These are phyloP conservation scores for Cadophora gregata DNA, from an alignment of 2,329 filamentous ascomycete genomes.

Conservation along the genomic window DNA sequence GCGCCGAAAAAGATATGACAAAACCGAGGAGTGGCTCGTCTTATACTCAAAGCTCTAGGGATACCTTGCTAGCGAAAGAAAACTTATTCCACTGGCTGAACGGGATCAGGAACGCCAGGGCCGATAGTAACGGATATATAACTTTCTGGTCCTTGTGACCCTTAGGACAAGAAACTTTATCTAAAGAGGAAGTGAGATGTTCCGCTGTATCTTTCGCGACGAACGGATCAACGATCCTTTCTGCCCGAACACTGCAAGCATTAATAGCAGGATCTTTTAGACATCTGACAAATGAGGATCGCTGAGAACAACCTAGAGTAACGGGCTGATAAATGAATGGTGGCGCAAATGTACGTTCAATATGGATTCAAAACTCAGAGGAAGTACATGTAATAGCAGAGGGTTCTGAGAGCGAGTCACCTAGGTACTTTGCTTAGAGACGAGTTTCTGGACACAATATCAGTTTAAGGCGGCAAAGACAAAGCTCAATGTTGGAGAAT, in stretches of 20 bases:
- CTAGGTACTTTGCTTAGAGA: constrained; percentile 4
- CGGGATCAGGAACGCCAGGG: constrained; percentile 33
- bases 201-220: constrained; percentile 29
- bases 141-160: constrained; percentile 33
- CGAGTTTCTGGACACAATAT: background rate
- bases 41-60: constrained; percentile 26
- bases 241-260: constrained; percentile 17
- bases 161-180: constrained; percentile 25
- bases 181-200: constrained; percentile 29
- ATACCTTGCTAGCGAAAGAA: constrained; percentile 13
- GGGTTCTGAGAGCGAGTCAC: constrained; percentile 4
- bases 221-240: constrained; percentile 22
- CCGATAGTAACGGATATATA: constrained; percentile 33
- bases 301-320: constrained; percentile 2
- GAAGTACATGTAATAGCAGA: constrained; percentile 22
- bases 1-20: constrained; percentile 10
- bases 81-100: constrained; percentile 32
- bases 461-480: background rate
- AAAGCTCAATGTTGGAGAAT: background rate
- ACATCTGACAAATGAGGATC: constrained; percentile 25
- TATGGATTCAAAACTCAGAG: constrained; percentile 19
- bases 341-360: constrained; percentile 20
- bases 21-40: constrained; percentile 19
- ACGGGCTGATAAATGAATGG: constrained; percentile 27
- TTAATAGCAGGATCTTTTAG: constrained; percentile 25